Conservation (phyloP, 179 eudicot species). For the Silene noctiflora region DNA sequence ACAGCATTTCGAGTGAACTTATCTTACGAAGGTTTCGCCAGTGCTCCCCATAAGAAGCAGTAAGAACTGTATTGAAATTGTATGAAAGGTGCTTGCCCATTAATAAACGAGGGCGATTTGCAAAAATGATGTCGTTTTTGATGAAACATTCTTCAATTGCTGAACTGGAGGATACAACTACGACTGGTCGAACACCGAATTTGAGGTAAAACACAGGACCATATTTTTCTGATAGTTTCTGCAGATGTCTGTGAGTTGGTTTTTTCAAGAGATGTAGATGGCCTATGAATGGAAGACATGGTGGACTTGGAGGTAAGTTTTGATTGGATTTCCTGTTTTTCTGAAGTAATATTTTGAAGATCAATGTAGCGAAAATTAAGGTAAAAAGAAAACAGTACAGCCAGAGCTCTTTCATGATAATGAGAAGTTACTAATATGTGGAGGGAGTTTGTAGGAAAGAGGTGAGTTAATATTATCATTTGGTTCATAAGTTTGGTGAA, state of each 20-base stretch:
- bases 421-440: no score
- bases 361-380: not conserved
- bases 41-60: conserved; percentile 35
- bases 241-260: conserved; percentile 28
- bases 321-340: not conserved
- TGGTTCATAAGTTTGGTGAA: no score
- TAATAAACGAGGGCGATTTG: conserved; percentile 31
- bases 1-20: conserved; percentile 24
- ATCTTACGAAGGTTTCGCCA: conserved; percentile 34
- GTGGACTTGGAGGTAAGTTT: conserved; percentile 34
- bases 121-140: conserved; percentile 24
- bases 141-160: conserved; percentile 30
- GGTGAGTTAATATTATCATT: no score
- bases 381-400: not conserved
- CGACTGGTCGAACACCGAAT: conserved; percentile 23
- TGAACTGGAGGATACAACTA: conserved; percentile 25
- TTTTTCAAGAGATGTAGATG: conserved; percentile 38
- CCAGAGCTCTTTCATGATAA: not conserved
- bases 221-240: conserved; percentile 23
- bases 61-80: conserved; percentile 23
- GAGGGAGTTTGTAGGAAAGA: no score
- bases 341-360: not conserved
- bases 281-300: conserved; percentile 35
- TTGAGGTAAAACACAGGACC: conserved; percentile 28
- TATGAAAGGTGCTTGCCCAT: conserved; percentile 29